phyloP scores from a whole-genome alignment of 2,329 filamentous ascomycete genomes.

The Colletotrichum cereale region DNA sequence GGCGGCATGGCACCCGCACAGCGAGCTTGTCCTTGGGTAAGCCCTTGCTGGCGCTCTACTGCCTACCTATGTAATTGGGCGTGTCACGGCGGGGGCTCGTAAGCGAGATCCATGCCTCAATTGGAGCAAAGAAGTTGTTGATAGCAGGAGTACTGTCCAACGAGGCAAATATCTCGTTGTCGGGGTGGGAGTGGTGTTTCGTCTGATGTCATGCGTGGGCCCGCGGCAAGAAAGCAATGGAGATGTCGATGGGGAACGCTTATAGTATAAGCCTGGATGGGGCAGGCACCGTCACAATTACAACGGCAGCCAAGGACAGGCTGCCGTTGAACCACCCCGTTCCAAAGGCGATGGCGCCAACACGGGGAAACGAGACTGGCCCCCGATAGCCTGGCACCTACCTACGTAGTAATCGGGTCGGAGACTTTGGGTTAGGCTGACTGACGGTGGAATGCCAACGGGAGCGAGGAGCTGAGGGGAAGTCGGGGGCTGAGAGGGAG shows the following conservation, averaged over 20 bases:
- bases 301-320: slow-evolving; percentile 3
- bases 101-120: not conserved
- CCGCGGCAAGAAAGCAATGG: slow-evolving; percentile 18
- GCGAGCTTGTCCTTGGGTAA: slow-evolving; percentile 3
- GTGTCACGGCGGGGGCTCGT: slow-evolving; percentile 2
- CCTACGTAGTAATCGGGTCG: not conserved
- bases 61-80: no score
- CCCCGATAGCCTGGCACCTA: slow-evolving; percentile 14
- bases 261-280: not conserved
- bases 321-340: not conserved
- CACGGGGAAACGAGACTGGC: not conserved
- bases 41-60: slow-evolving; percentile 7
- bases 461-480: not conserved
- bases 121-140: not conserved
- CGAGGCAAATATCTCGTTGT: not conserved
- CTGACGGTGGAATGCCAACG: slow-evolving; percentile 9
- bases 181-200: slow-evolving; percentile 23
- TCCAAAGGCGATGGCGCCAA: not conserved
- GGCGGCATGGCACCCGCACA: slow-evolving; percentile 9
- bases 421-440: slow-evolving; percentile 23
- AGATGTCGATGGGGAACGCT: not conserved
- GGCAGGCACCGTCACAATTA: slow-evolving; percentile 25
- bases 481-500: slow-evolving; percentile 3
- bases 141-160: not conserved
- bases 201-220: slow-evolving; percentile 36